These are phyloP conservation scores for Pythium aristosporum DNA, from an alignment of 352 stramenopile genomes.

Conservation along the genomic window DNA sequence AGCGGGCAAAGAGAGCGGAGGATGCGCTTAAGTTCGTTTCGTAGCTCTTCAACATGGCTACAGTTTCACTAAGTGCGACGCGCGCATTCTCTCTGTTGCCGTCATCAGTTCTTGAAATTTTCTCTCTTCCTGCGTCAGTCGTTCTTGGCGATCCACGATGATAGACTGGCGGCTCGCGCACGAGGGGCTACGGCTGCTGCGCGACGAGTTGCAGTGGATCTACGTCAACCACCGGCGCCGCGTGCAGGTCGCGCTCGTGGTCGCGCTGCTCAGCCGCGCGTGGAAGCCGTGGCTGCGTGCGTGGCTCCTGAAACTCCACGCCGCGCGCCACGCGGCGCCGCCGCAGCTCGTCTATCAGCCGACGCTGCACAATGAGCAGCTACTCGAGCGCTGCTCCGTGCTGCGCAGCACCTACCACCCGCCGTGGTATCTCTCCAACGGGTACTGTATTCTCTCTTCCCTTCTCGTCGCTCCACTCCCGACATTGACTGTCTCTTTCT, in stretches of 20 bases:
- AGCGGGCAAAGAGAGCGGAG: background rate
- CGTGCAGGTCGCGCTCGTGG: slow-evolving; percentile 10
- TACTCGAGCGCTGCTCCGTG: slow-evolving; percentile 40
- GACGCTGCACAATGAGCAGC: slow-evolving; percentile 33
- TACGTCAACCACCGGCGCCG: slow-evolving; percentile 13
- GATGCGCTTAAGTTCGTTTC: background rate
- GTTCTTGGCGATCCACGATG: background rate
- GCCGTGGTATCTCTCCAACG: slow-evolving; percentile 62
- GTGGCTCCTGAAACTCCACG: slow-evolving; percentile 30
- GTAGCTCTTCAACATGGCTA: slow-evolving; percentile 17
- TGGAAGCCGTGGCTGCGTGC: slow-evolving; percentile 20
- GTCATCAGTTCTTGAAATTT: background rate
- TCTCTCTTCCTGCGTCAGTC: too few species aligned
- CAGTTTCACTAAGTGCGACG: slow-evolving; percentile 17
- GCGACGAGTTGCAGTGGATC: background rate
- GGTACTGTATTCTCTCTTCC: slow-evolving; percentile 6
- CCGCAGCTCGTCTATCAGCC: slow-evolving; percentile 42
- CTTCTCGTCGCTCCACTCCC: too few species aligned
- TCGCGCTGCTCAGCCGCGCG: slow-evolving; percentile 18
- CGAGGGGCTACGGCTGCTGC: slow-evolving; percentile 15
- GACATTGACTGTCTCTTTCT: background rate
- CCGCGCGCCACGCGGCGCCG: slow-evolving; percentile 31
- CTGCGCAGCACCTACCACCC: slow-evolving; percentile 50
- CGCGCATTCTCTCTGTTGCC: background rate
- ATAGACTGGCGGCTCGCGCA: slow-evolving; percentile 24